These are phyloP conservation scores for Vitis hybrid DNA, from an alignment of 177 flowering plant species.

Conservation along the genomic window DNA sequence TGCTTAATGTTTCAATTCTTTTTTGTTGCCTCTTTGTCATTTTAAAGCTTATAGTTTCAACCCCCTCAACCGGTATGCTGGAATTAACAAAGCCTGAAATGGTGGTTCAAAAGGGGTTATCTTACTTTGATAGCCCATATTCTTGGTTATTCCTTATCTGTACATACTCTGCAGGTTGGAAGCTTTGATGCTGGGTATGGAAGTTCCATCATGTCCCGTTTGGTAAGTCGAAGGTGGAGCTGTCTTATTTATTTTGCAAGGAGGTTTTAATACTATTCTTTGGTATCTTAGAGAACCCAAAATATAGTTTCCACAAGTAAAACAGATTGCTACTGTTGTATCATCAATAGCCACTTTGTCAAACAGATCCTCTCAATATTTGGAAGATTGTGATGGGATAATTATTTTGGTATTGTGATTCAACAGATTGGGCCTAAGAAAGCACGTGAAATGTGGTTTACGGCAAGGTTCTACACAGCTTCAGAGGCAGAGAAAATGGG, in stretches of 20 bases:
- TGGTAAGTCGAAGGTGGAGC: conserved; percentile 54
- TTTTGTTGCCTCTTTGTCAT: neutral
- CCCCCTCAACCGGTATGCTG: neutral
- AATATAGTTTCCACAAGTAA: too few relatives aligned
- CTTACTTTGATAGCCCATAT: neutral
- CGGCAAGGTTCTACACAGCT: conserved; percentile 85
- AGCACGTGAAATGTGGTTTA: conserved; percentile 97
- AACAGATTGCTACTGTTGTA: neutral
- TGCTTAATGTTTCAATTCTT: conserved; percentile 17
- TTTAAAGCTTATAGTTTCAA: neutral
- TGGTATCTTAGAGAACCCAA: too few relatives aligned
- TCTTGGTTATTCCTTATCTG: neutral
- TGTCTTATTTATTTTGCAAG: neutral
- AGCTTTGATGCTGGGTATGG: conserved; percentile 99
- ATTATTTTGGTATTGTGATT: conserved; percentile 4
- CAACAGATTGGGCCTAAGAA: conserved; percentile 89
- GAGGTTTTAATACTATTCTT: too few relatives aligned
- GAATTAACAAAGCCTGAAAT: too few relatives aligned
- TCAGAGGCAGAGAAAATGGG: conserved; percentile 96
- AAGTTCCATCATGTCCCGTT: conserved; percentile 90
- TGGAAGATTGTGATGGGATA: too few relatives aligned
- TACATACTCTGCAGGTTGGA: conserved; percentile 66
- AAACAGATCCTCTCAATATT: too few relatives aligned
- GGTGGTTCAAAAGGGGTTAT: too few relatives aligned
- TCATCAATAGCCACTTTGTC: too few relatives aligned